Evolutionary conservation across 2,329 filamentous ascomycete species (phyloP).

Genomic region (Sporothrix schenckii): DNA sequence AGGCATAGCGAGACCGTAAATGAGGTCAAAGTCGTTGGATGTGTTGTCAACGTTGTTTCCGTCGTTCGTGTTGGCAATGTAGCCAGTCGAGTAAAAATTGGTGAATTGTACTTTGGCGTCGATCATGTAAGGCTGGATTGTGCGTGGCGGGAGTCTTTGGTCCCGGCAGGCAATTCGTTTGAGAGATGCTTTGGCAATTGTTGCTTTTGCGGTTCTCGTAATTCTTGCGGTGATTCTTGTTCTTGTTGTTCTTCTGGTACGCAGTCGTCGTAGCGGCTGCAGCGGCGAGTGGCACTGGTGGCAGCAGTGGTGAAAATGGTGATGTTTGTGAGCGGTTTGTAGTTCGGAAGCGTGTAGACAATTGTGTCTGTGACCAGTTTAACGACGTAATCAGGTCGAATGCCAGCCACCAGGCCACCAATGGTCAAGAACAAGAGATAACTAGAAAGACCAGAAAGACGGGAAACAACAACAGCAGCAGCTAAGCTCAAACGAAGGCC

Average conservation of each 20-base stretch:
- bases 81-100: conserved; percentile 21
- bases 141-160: conserved; percentile 19
- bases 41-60: neutral
- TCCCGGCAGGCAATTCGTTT: conserved; percentile 22
- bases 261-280: conserved; percentile 6
- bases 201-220: neutral
- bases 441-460: conserved; percentile 1
- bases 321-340: neutral
- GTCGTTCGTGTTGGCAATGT: neutral
- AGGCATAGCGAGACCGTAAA: neutral
- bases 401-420: conserved; percentile 9
- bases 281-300: conserved; percentile 8
- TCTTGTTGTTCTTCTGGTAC: conserved; percentile 5
- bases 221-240: neutral
- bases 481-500: conserved; percentile 11
- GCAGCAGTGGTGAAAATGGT: neutral
- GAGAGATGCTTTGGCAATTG: neutral
- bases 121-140: conserved; percentile 22
- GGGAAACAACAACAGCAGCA: conserved; percentile 20
- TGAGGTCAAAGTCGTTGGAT: neutral
- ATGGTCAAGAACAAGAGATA: conserved; percentile 49
- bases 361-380: conserved; percentile 32
- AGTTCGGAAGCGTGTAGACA: conserved; percentile 20
- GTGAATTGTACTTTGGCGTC: conserved; percentile 13
- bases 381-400: conserved; percentile 33